A percentile compares a stretch with the other conserved stretches of the same genome.
phyloP scores from a whole-genome alignment of 164 flowering plant genomes.

The Saururus chinensis region DNA sequence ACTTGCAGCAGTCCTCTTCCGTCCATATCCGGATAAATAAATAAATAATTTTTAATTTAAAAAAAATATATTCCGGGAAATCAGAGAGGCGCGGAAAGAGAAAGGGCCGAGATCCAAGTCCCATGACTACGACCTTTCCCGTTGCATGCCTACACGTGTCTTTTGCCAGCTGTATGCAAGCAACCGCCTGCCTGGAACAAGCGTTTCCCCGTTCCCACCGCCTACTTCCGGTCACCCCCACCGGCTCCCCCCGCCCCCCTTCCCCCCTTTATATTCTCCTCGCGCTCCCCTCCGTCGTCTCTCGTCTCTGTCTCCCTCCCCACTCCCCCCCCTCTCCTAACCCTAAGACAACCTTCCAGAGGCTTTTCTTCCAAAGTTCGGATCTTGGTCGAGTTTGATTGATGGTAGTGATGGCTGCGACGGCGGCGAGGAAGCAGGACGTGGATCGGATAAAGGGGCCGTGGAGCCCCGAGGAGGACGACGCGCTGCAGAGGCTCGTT shows the following conservation, averaged over 20 bases:
- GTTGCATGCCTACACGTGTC: constrained; percentile 30
- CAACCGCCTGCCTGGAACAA: constrained; percentile 9
- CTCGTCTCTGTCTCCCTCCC: neutral
- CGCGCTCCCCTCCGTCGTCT: neutral
- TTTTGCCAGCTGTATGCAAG: constrained; percentile 8
- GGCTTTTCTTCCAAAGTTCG: too few species aligned
- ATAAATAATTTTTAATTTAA: too few species aligned
- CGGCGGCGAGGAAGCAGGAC: constrained; percentile 17
- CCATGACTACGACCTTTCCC: neutral
- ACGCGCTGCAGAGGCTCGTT: constrained; percentile 47
- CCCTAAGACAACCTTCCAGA: neutral
- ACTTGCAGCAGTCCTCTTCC: too few species aligned
- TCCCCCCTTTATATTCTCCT: neutral
- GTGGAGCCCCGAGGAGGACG: constrained; percentile 95
- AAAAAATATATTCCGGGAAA: neutral
- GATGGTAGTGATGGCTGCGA: neutral
- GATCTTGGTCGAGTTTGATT: too few species aligned
- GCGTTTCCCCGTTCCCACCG: too few species aligned
- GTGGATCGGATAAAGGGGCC: constrained; percentile 90
- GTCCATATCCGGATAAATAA: too few species aligned
- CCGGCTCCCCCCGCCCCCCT: too few species aligned
- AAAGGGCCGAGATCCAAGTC: too few species aligned
- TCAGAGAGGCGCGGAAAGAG: neutral
- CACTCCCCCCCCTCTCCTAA: neutral
- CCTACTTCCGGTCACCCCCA: neutral